Evolutionary conservation across 2,329 filamentous ascomycete genomes (phyloP), one percentile per base, ranked within the genome.

Genomic region (Penicillium sp.): DNA sequence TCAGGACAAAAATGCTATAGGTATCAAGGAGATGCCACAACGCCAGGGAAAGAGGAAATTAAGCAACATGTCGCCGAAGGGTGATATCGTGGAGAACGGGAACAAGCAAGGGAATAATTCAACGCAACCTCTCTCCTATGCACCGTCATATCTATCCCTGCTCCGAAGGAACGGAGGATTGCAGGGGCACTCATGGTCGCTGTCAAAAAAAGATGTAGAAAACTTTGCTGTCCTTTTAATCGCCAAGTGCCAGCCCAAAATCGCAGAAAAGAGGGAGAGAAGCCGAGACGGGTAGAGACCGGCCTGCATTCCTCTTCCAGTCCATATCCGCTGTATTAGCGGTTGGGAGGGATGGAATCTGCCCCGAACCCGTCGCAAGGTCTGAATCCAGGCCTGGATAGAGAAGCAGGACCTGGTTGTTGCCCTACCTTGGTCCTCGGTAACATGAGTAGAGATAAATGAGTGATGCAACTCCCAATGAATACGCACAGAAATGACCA

Each of bases 21-120:
- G 52, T 61, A 60, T 59, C 52, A 50, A 57, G 32, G 39, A 51
- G 42, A 50, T 55, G 37, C 37, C 53, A 60, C 29, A 57, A 55
- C 49, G 50, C 57, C 51, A 7, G 29, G 41, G 18, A 52, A 24
- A 42, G 29, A 52, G 46, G 43, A 53, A 45, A 63, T 58, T 52
- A 59, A 59, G 40, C 50, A 57, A 54, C 48, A 43, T 42, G 23
- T 42, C 27, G n/a, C 31, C 45, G n/a, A 49, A 51, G 39, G 28
- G 15, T 44, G 29, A 47, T 47, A 46, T 47, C 46, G 38, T 38
- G 6, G 25, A 37, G 31, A 33, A 37, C 27, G 50, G 35, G 39
- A 44, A 37, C 27, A 62, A 50, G 50, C 52, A 54, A 56, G 47
- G 45, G 43, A 53, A 44, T 32, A 53, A 44, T 32, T 40, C 46